A percentile compares a stretch with the other conserved stretches of the same genome.
These are phyloP conservation scores for Torulaspora gathmanii DNA, from an alignment of 805 yeast species.

Conservation along the genomic window DNA sequence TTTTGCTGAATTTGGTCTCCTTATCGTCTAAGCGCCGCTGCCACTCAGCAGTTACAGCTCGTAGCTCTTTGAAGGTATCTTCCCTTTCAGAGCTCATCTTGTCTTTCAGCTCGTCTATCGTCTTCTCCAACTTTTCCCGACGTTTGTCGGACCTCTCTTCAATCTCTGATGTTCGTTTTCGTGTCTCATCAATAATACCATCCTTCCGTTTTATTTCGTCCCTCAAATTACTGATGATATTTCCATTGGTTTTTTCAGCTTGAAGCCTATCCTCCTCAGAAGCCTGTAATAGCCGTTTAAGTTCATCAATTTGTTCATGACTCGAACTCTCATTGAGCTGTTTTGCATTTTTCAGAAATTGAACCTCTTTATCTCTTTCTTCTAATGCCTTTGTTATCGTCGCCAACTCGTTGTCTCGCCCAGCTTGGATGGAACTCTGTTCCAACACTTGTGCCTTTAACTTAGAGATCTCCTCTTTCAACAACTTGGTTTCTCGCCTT, in stretches of 20 bases:
- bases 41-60: conserved; percentile 4
- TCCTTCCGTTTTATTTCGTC: conserved; percentile 1
- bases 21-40: conserved; percentile 7
- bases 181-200: neutral
- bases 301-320: conserved; percentile 3
- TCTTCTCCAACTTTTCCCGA: conserved; percentile 2
- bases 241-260: conserved; percentile 2
- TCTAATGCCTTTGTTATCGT: conserved; percentile 1
- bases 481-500: conserved; percentile 5
- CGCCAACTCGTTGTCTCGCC: conserved; percentile 3
- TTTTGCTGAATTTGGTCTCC: conserved; percentile 2
- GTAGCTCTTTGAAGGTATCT: conserved; percentile 1
- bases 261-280: conserved; percentile 4
- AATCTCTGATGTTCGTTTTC: neutral
- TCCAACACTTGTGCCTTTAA: conserved; percentile 8
- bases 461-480: conserved; percentile 12
- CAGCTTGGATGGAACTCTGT: conserved; percentile 2
- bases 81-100: conserved; percentile 5
- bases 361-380: conserved; percentile 1
- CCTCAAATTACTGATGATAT: conserved; percentile 3
- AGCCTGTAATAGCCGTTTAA: conserved; percentile 1
- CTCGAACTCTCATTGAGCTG: conserved; percentile 3
- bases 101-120: conserved; percentile 10
- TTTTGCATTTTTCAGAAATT: neutral
- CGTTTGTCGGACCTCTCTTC: conserved; percentile 5